Conservation (phyloP, 352 stramenopile genomes). For the Pythium pyrilobum region DNA sequence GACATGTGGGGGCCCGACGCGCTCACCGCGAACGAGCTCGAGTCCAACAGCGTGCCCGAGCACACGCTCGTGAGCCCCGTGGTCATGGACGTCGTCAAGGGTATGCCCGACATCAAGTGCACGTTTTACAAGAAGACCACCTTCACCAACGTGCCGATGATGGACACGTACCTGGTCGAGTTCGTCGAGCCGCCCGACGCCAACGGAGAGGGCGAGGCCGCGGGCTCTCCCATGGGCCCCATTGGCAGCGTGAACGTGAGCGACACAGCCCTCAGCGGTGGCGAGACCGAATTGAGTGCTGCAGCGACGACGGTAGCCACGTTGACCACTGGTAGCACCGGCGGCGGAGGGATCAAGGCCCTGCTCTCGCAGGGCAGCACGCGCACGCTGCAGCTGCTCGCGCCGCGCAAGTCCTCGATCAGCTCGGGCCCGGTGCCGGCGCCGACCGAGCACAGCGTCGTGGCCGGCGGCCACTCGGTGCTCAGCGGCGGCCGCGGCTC, state of each 20-base stretch:
- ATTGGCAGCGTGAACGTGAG: conserved; percentile 24
- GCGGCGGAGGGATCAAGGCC: conserved; percentile 8
- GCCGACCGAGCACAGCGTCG: background rate
- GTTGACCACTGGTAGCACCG: background rate
- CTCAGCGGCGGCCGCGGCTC: background rate
- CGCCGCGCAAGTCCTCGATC: conserved; percentile 12
- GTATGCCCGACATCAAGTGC: conserved; percentile 81
- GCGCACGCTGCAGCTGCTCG: conserved; percentile 23
- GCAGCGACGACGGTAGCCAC: conserved; percentile 4
- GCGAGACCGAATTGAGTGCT: conserved; percentile 4
- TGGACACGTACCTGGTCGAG: conserved; percentile 83
- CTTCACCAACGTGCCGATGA: conserved; percentile 77
- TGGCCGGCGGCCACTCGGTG: background rate
- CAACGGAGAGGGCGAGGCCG: background rate
- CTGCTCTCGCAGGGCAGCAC: conserved; percentile 21
- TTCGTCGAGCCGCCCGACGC: conserved; percentile 46
- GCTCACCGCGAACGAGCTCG: conserved; percentile 82
- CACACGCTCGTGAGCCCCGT: conserved; percentile 74
- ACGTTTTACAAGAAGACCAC: conserved; percentile 78
- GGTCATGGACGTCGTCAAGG: conserved; percentile 77
- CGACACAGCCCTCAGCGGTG: conserved; percentile 1
- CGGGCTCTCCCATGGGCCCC: background rate
- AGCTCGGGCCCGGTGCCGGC: background rate
- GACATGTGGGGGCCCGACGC: conserved; percentile 87
- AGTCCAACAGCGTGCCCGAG: conserved; percentile 79